Evolutionary conservation across 257 asterid genomes (phyloP), one percentile per base, ranked within the genome.

Genomic region (Echium plantagineum): DNA sequence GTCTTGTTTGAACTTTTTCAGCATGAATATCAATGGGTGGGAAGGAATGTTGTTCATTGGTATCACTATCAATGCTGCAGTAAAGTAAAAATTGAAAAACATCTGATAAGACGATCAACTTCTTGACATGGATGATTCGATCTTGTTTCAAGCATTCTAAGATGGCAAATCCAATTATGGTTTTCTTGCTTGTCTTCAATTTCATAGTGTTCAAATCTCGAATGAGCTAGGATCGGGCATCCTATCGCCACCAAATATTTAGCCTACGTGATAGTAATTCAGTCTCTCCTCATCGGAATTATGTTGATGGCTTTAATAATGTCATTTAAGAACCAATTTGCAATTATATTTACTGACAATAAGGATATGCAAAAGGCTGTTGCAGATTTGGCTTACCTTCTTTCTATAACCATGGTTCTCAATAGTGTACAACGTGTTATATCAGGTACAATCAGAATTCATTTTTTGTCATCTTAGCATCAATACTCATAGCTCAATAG

Each of bases 21-120:
- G 98, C 82, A 93, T 89, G 98, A 93, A 93, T 70, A 62, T 88
- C 71, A 83, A 93, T 72, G 98, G 98, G 60, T 93, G 98, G 98
- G 98, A 93, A 81, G 97, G 97, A 21, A 93, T 93, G 98, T 65
- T 89, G 46, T 93, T 93, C 83, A 89, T 89, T 21, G 98, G 97
- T 52, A 84, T 93, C n/a, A n/a, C n/a, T n/a, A n/a, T n/a, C 8
- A 86, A 89, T 75, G 97, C 96, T 61, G 97, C 98, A 60, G 74
- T 93, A 68, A 79, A 97, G 98, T 89, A 83, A 57, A 13, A 7
- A 15, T 49, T 3, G 20, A 15, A 49, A 49, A 12, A 17, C 15
- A 15, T 0, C 19, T 4, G 20, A 49, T 13, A 49, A 3, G 16
- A 15, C n/a, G 6, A 49, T n/a, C 8, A 49, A 4, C 18, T 49